Percentiles rank a stretch among this genome's conserved stretches.
phyloP scores from a whole-genome alignment of 2,329 filamentous ascomycete species.

The Talaromyces piceae region DNA sequence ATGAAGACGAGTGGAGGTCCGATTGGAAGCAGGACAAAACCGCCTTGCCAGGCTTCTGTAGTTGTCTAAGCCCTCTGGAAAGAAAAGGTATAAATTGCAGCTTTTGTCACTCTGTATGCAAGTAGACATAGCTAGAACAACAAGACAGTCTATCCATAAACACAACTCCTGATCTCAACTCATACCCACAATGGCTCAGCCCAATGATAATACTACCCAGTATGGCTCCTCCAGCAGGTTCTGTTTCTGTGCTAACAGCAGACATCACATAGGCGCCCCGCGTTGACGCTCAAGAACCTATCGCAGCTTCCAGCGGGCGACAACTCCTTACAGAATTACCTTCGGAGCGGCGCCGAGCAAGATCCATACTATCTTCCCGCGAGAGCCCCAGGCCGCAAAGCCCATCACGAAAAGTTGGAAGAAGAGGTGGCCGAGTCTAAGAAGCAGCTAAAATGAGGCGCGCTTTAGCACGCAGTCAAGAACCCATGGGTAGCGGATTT shows the following conservation, averaged over 20 bases:
- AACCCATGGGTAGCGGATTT: no score
- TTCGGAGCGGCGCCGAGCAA: background rate
- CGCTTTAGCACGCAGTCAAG: no score
- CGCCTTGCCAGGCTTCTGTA: no score
- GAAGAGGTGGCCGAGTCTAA: background rate
- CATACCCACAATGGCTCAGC: background rate
- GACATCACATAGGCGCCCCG: background rate
- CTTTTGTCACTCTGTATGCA: no score
- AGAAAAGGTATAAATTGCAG: no score
- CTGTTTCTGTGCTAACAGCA: background rate
- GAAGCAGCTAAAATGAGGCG: background rate
- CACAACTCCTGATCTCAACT: background rate
- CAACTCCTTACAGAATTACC: slow-evolving; percentile 1
- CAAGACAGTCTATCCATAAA: no score
- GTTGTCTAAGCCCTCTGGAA: no score
- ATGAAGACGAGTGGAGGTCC: no score
- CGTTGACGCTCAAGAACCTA: slow-evolving; percentile 3
- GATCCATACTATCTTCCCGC: slow-evolving; percentile 4
- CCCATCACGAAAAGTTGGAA: background rate
- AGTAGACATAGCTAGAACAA: no score
- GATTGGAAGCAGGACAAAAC: no score
- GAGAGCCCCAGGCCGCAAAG: background rate
- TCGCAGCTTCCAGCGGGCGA: slow-evolving; percentile 1
- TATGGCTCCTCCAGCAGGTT: background rate
- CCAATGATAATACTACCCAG: background rate